A percentile compares a stretch with the other conserved stretches of the same genome.
Conservation (phyloP, 768 basidiomycete species). For the Pleurotus tuber-regium region DNA sequence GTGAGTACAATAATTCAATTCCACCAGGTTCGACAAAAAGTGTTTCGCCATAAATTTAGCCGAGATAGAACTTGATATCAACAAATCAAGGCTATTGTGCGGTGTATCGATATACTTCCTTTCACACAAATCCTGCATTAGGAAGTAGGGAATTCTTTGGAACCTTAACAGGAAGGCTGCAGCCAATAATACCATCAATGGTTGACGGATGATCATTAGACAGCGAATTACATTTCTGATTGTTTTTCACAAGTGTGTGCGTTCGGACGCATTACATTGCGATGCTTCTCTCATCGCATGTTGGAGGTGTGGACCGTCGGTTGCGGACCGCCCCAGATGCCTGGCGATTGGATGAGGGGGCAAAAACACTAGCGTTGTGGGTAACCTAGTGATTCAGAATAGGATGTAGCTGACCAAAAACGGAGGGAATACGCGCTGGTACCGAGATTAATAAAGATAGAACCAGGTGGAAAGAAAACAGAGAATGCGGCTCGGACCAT, state of each 20-base stretch:
- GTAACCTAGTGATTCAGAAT: background rate
- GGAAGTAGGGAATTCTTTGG: slow-evolving; percentile 2
- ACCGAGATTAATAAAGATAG: background rate
- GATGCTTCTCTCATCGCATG: background rate
- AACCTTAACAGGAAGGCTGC: background rate
- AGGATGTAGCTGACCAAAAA: background rate
- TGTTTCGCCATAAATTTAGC: background rate
- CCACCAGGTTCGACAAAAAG: background rate
- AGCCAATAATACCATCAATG: background rate
- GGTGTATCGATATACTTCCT: background rate
- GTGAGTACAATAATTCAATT: no score
- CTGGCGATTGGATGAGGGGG: slow-evolving; percentile 3
- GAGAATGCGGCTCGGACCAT: slow-evolving; percentile 6
- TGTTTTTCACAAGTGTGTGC: slow-evolving; percentile 1
- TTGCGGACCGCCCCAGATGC: background rate
- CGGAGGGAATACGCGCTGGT: background rate
- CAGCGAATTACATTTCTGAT: slow-evolving; percentile 2
- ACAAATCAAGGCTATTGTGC: background rate
- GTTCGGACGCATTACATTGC: background rate
- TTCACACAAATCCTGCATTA: slow-evolving; percentile 2
- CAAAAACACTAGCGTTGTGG: background rate
- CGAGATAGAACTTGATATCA: background rate
- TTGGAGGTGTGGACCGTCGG: background rate
- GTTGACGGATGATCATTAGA: slow-evolving; percentile 5
- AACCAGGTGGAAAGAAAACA: background rate